Evolutionary conservation across 2,329 filamentous ascomycete species (phyloP).

Genomic region (Calonectria hawksworthii): DNA sequence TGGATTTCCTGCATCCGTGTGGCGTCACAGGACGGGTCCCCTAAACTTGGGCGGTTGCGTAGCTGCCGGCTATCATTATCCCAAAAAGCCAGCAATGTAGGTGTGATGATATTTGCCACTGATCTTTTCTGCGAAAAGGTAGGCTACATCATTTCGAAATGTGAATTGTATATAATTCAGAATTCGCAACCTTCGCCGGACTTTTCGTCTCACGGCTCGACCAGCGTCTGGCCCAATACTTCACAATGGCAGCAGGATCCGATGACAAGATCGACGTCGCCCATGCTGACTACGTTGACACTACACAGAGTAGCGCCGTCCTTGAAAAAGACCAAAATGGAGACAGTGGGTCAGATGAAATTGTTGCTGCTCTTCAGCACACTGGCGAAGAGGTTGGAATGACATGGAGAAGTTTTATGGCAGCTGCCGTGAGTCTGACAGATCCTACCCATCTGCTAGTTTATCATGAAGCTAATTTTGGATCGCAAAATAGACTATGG

Average conservation of each 20-base stretch:
- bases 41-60: not conserved
- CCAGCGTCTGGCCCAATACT: not conserved
- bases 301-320: not conserved
- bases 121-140: not conserved
- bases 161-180: not conserved
- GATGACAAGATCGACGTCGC: slow-evolving; percentile 20
- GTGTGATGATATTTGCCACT: not conserved
- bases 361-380: slow-evolving; percentile 23
- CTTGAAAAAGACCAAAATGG: not conserved
- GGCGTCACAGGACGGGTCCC: not conserved
- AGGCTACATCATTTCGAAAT: too few relatives aligned
- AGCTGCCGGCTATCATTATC: slow-evolving; percentile 22
- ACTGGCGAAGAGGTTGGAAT: slow-evolving; percentile 27
- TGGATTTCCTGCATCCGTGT: not conserved
- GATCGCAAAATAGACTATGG: slow-evolving; percentile 9
- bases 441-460: too few relatives aligned
- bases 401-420: slow-evolving; percentile 30
- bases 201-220: not conserved
- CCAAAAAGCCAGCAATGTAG: not conserved
- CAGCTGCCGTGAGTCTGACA: slow-evolving; percentile 17
- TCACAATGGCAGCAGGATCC: slow-evolving; percentile 8
- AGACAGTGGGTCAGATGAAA: slow-evolving; percentile 1
- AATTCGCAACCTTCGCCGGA: not conserved
- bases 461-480: not conserved
- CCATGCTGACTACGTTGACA: slow-evolving; percentile 17